Evolutionary conservation across 768 basidiomycete species (phyloP), one percentile per base, ranked within the genome.

Genomic region (Gyrodon lividus): DNA sequence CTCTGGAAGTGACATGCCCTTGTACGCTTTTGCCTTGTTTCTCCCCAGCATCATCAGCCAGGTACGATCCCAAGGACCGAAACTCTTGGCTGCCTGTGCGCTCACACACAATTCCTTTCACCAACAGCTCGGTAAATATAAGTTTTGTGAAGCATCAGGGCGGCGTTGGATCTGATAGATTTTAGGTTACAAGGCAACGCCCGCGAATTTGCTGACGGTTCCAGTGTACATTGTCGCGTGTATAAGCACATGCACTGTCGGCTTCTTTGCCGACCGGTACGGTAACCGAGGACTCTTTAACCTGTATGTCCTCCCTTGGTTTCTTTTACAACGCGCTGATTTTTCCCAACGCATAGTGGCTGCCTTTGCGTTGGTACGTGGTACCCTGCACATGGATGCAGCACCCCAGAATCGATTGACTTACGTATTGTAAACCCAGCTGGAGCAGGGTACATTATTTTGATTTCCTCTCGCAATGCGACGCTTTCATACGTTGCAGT

Each of bases 1-100:
- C 56, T 68, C 66, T 54, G 83, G 82, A 12, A 69, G 68, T 40
- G 83, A 83, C 62, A 83, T 77, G 68, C 86, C 88, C 0, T 67
- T 91, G 40, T 91, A 90, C 56, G 86, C 88, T 0, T 89, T 90
- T 67, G 76, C 87, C 19, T 68, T 90, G 40, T 92, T 92, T 74
- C 70, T 89, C 48, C 89, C 89, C 0, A 86, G 81, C 38, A 89
- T 91, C 62, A 90, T 89, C 65, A 83, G 78, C 52, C 72, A 85
- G 70, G 83, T 85, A 55, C 37, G 77, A 67, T 7, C 20, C 26
- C 35, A 14, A 14, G 20, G 44, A 14, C 19, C 44, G n/a, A 20
- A 2, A 17, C 28, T 19, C 19, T 28, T 23, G 9, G 44, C 31
- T 20, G 1, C 16, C 33, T 8, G 31, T 16, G n/a, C 26, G 8